These are phyloP conservation scores for Prototheca wickerhamii DNA, from an alignment of 163 green algal genomes.

Conservation along the genomic window DNA sequence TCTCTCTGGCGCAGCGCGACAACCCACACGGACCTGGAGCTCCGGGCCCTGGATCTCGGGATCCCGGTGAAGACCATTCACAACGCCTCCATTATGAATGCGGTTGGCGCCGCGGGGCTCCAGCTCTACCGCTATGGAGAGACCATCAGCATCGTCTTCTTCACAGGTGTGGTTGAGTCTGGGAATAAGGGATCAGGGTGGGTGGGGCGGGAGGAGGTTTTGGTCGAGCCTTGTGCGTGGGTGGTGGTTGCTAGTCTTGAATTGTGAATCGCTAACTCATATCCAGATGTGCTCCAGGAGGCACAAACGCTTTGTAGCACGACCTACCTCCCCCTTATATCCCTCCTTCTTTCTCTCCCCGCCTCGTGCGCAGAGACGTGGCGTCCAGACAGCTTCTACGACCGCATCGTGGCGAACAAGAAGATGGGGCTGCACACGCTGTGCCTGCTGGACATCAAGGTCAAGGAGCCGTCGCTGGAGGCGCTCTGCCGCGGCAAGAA, in stretches of 20 bases:
- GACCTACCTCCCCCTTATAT: too few relatives aligned
- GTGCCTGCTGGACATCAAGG: conserved; percentile 94
- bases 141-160: conserved; percentile 92
- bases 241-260: not conserved
- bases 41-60: conserved; percentile 61
- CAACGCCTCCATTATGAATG: conserved; percentile 97
- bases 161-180: conserved; percentile 50
- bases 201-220: not conserved
- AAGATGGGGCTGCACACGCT: conserved; percentile 84
- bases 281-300: too few relatives aligned
- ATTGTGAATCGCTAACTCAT: too few relatives aligned
- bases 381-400: conserved; percentile 94
- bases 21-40: conserved; percentile 92
- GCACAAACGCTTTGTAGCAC: too few relatives aligned
- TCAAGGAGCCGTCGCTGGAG: conserved; percentile 86
- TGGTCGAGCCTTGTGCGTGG: not conserved
- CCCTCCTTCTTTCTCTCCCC: not conserved
- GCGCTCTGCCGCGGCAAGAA: conserved; percentile 61
- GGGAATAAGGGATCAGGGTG: not conserved
- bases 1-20: conserved; percentile 63
- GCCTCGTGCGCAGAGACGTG: conserved; percentile 57
- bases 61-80: conserved; percentile 83
- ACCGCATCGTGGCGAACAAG: conserved; percentile 79
- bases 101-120: conserved; percentile 77
- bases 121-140: conserved; percentile 88